phyloP scores from a whole-genome alignment of 306 rosid genomes.

The Begonia fuchsioides region DNA sequence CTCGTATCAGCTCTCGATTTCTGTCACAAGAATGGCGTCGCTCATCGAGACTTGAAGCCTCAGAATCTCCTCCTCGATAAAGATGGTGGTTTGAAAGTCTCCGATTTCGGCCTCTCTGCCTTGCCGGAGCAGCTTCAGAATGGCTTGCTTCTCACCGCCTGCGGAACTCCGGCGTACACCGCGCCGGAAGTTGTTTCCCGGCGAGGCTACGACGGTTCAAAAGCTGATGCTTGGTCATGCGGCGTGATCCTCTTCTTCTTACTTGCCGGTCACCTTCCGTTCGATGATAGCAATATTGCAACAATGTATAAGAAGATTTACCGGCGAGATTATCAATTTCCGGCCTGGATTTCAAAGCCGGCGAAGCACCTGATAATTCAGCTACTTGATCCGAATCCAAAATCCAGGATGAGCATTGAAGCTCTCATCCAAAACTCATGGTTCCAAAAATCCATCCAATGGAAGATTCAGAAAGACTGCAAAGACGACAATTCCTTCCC shows the following conservation, averaged over 20 bases:
- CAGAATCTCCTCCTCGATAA: conserved; percentile 69
- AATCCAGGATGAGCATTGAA: conserved; percentile 33
- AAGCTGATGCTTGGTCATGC: conserved; percentile 89
- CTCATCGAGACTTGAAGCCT: conserved; percentile 85
- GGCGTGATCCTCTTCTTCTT: conserved; percentile 64
- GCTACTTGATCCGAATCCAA: conserved; percentile 69
- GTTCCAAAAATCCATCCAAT: conserved; percentile 31
- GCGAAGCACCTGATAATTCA: conserved; percentile 38
- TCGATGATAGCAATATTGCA: conserved; percentile 42
- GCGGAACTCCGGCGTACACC: conserved; percentile 85
- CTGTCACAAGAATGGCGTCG: conserved; percentile 70
- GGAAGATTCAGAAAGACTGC: conserved; percentile 7
- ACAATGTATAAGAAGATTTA: conserved; percentile 48
- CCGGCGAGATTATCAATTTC: conserved; percentile 46
- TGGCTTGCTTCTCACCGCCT: conserved; percentile 75
- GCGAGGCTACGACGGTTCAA: conserved; percentile 57
- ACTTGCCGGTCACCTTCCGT: conserved; percentile 61
- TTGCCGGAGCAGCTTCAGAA: conserved; percentile 56
- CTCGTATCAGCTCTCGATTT: conserved; percentile 56
- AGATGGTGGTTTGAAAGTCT: conserved; percentile 50
- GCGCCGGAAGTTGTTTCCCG: conserved; percentile 70
- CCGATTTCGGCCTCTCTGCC: conserved; percentile 88
- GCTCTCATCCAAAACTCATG: conserved; percentile 23
- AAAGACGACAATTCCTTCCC: conserved; percentile 10
- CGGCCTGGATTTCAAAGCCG: conserved; percentile 39